These are phyloP conservation scores for Dipteronia dyeriana DNA, from an alignment of 345 rosid species.

Conservation along the genomic window DNA sequence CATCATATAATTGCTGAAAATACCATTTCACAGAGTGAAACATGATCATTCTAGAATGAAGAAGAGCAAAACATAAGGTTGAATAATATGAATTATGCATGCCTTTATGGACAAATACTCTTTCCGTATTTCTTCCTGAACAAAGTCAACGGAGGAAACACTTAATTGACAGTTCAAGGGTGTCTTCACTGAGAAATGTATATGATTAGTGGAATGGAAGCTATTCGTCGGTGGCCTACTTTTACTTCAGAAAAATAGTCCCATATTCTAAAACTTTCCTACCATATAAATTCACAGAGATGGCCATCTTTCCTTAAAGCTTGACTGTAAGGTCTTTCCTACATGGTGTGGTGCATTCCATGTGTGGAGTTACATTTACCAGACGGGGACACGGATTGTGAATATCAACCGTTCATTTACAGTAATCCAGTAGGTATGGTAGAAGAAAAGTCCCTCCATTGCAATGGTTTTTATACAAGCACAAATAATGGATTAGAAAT, in stretches of 20 bases:
- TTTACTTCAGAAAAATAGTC: background rate
- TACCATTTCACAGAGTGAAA: background rate
- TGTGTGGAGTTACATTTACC: background rate
- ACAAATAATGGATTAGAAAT: no score
- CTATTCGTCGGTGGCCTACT: background rate
- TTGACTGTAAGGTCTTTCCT: background rate
- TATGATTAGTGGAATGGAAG: no score
- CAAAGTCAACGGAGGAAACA: background rate
- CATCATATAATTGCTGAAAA: background rate
- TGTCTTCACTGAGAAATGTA: background rate
- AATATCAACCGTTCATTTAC: background rate
- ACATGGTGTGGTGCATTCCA: background rate
- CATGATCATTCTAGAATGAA: background rate
- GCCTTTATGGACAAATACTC: no score
- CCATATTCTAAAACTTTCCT: no score
- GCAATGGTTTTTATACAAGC: background rate
- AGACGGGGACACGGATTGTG: background rate
- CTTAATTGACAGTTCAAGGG: background rate
- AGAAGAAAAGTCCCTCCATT: background rate
- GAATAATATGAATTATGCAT: background rate
- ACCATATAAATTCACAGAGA: background rate
- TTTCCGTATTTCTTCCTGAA: background rate
- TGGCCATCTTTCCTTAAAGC: background rate
- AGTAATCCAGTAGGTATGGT: background rate
- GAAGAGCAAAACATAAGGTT: background rate